Conservation (phyloP, 1,284 basidiomycete genomes). For the Cystobasidium sp. region DNA sequence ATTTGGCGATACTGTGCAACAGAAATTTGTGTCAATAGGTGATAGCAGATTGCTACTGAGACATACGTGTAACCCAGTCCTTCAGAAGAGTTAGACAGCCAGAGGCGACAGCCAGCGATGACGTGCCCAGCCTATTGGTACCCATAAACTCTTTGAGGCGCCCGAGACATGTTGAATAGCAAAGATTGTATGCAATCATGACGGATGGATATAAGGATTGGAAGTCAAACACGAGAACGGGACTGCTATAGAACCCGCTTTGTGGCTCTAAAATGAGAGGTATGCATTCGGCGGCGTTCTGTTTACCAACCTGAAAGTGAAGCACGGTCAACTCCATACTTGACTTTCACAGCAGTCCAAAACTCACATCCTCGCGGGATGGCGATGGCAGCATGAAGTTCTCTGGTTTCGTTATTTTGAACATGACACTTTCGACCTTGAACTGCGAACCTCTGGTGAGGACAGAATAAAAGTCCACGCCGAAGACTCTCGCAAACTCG, state of each 20-base stretch:
- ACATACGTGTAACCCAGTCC: conserved; percentile 74
- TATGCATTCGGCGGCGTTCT: conserved; percentile 94
- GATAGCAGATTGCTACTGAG: conserved; percentile 7
- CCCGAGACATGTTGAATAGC: conserved; percentile 95
- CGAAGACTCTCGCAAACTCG: conserved; percentile 95
- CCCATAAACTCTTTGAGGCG: conserved; percentile 82
- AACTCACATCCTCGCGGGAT: conserved; percentile 74
- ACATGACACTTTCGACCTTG: conserved; percentile 98
- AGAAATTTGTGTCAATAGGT: conserved; percentile 40
- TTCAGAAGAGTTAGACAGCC: conserved; percentile 72
- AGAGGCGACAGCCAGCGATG: conserved; percentile 71
- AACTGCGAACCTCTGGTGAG: conserved; percentile 93
- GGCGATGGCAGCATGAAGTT: conserved; percentile 86
- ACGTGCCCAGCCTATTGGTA: conserved; percentile 79
- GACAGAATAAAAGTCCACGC: conserved; percentile 95
- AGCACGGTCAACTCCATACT: background rate
- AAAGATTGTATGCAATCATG: conserved; percentile 99
- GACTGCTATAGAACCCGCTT: conserved; percentile 89
- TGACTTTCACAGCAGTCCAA: background rate
- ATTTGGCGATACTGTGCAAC: conserved; percentile 78
- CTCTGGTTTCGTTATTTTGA: conserved; percentile 96
- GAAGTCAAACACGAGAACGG: conserved; percentile 90
- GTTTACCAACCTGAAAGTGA: conserved; percentile 75
- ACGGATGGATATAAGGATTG: conserved; percentile 94
- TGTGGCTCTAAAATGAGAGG: conserved; percentile 93